phyloP scores from a whole-genome alignment of 768 basidiomycete species.

The Plicaturopsis crispa region DNA sequence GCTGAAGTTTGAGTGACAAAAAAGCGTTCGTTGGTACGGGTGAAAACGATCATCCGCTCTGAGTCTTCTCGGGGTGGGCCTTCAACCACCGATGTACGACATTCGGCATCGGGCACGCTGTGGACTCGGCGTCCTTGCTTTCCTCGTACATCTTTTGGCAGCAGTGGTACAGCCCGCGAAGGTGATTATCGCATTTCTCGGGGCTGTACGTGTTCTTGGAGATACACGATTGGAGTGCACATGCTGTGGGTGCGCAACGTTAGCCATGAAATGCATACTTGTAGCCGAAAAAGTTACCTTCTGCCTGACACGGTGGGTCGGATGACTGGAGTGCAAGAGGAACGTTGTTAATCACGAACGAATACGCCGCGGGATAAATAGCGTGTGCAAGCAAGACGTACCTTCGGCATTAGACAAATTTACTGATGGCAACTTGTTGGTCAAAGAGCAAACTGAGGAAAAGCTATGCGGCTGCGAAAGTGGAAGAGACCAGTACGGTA shows the following conservation, averaged over 20 bases:
- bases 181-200: conserved; percentile 47
- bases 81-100: conserved; percentile 56
- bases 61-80: conserved; percentile 33
- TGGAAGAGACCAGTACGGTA: no score
- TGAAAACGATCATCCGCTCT: no score
- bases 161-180: conserved; percentile 53
- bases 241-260: conserved; percentile 33
- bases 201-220: conserved; percentile 57
- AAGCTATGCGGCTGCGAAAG: no score
- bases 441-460: no score
- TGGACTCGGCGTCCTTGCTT: conserved; percentile 36
- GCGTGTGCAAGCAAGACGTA: no score
- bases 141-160: conserved; percentile 50
- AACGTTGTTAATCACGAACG: no score
- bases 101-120: conserved; percentile 50
- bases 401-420: no score
- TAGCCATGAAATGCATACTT: neutral
- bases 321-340: no score
- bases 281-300: neutral
- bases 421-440: no score
- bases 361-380: no score
- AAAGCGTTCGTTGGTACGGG: no score
- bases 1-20: no score
- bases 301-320: neutral
- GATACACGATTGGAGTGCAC: conserved; percentile 55